Evolutionary conservation across 2,329 filamentous ascomycete species (phyloP), one percentile per base, ranked within the genome.

Genomic region (Diaporthe sp.): DNA sequence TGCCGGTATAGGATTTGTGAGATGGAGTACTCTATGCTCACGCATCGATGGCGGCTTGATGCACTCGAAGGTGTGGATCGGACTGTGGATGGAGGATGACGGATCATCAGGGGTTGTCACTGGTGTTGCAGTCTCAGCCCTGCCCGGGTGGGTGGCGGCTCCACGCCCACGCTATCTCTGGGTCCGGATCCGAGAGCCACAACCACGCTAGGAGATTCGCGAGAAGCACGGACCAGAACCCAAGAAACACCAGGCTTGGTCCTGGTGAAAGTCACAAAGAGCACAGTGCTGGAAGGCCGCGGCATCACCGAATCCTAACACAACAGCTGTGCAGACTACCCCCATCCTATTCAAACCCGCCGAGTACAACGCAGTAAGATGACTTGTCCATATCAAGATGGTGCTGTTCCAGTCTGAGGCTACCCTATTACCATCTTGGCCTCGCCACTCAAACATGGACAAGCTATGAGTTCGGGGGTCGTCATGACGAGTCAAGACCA

Each of bases 61-160:
- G 65, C 17, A 28, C 22, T 55, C n/a, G 34, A 55, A 55, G 65
- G 65, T 55, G 65, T 70, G 65, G 65, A 70, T 15, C 49, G 34
- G 47, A 22, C 10, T 70, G 65, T 55, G 31, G 47, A 42, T 49
- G 28, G 34, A 55, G 65, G 65, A 68, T 68, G 63, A 70, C 65
- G 65, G 65, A 55, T 42, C 47, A 42, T 70, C 65, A 70, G 65
- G 65, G 65, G 65, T 55, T 9, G 47, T 42, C 49, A 55, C n/a
- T 70, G n/a, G 28, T 55, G 65, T 68, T 53, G 65, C 65, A 70
- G 65, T 70, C 47, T 67, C 63, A 67, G 63, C 63, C 63, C 63
- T 67, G 63, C 63, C 63, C 63, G 51, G 44, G 44, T 28, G 28
- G 61, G 61, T 20, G 44, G 13, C 44, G 31, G 44, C 63, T 67